Conservation (phyloP, 352 stramenopile species). For the Globisporangium canariense region DNA sequence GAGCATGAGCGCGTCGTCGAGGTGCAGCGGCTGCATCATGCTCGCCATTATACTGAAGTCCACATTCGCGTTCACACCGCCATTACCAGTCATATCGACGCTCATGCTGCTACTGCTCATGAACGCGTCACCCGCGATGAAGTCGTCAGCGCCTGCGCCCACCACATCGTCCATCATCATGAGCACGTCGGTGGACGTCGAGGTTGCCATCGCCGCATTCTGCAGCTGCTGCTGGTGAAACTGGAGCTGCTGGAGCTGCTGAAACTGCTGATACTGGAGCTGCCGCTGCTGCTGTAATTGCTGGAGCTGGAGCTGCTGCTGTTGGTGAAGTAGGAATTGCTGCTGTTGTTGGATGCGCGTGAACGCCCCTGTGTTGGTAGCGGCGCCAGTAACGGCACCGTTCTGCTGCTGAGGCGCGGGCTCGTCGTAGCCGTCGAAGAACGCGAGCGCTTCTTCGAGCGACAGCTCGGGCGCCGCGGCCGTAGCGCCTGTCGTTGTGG, state of each 20-base stretch:
- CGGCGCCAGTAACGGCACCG: background rate
- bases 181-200: constrained; percentile 12
- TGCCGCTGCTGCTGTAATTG: background rate
- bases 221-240: constrained; percentile 5
- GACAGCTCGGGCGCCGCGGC: constrained; percentile 8
- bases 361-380: background rate
- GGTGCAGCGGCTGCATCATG: constrained; percentile 16
- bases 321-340: background rate
- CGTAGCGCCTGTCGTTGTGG: background rate
- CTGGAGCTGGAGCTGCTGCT: constrained; percentile 1
- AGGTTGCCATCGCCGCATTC: background rate
- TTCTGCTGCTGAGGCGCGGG: background rate
- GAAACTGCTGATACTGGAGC: background rate
- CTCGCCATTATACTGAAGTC: constrained; percentile 18
- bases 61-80: background rate
- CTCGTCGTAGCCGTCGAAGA: constrained; percentile 21
- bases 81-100: constrained; percentile 3
- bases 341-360: background rate
- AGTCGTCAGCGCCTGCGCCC: background rate
- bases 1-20: constrained; percentile 5
- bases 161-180: constrained; percentile 18
- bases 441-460: constrained; percentile 21
- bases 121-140: constrained; percentile 6
- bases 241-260: constrained; percentile 2
- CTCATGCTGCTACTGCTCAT: background rate